phyloP scores from a whole-genome alignment of 2,329 filamentous ascomycete species.

The Colletotrichum eleusines region DNA sequence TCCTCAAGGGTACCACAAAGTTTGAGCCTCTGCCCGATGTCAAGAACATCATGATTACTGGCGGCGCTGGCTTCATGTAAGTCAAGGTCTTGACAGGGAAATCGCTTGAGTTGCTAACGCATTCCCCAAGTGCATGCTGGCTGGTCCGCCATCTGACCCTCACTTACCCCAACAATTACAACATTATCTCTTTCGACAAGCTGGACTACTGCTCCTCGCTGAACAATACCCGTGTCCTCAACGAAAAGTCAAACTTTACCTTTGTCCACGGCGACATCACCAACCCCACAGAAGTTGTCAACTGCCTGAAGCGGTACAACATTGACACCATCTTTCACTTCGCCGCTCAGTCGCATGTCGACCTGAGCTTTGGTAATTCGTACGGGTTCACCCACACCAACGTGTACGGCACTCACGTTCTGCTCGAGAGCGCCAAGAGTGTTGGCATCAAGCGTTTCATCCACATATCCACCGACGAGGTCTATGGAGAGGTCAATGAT shows the following conservation, averaged over 20 bases:
- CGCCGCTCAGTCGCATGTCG: constrained; percentile 87
- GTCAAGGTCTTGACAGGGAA: constrained; percentile 48
- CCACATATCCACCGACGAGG: constrained; percentile 87
- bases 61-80: constrained; percentile 88
- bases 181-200: constrained; percentile 86
- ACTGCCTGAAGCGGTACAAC: constrained; percentile 76
- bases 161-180: constrained; percentile 80
- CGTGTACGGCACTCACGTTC: constrained; percentile 85
- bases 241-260: constrained; percentile 77
- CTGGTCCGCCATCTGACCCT: constrained; percentile 81
- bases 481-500: constrained; percentile 83
- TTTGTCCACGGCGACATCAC: constrained; percentile 87
- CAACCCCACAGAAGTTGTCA: constrained; percentile 75
- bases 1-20: constrained; percentile 76
- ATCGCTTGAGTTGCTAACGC: constrained; percentile 26
- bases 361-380: constrained; percentile 85
- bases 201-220: constrained; percentile 85
- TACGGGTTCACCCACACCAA: constrained; percentile 86
- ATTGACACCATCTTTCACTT: constrained; percentile 89
- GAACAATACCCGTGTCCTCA: constrained; percentile 80
- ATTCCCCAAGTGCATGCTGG: constrained; percentile 77
- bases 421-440: constrained; percentile 81
- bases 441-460: constrained; percentile 79
- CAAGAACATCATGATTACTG: constrained; percentile 86
- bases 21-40: constrained; percentile 77